Evolutionary conservation across 2,329 filamentous ascomycete species (phyloP).

Genomic region (Fusarium newnesense): DNA sequence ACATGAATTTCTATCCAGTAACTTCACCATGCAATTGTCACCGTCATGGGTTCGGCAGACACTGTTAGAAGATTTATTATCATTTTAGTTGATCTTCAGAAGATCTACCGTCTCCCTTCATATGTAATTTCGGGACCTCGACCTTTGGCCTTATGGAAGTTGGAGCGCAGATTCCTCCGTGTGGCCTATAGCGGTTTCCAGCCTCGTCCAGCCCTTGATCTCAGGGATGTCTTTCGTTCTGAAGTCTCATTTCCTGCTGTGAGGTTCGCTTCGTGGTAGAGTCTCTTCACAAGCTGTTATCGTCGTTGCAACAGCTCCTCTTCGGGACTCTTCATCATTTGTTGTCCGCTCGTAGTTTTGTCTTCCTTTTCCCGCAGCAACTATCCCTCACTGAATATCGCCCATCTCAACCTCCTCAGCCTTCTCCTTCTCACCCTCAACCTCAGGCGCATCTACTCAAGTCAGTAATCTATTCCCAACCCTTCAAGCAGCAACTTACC

Average conservation of each 20-base stretch:
- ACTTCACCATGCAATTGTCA: neutral
- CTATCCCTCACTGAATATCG: slow-evolving; percentile 37
- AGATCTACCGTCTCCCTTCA: neutral
- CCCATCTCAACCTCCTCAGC: slow-evolving; percentile 44
- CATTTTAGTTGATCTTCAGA: slow-evolving; percentile 21
- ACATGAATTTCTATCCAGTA: neutral
- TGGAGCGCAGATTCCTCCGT: neutral
- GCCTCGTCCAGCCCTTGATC: neutral
- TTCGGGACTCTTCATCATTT: neutral
- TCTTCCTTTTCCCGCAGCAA: neutral
- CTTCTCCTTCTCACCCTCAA: slow-evolving; percentile 13
- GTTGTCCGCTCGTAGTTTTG: neutral
- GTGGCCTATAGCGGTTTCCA: neutral
- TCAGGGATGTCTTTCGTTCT: neutral
- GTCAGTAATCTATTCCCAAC: neutral
- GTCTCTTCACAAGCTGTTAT: neutral
- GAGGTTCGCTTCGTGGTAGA: neutral
- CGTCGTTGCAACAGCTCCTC: neutral
- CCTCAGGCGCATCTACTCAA: slow-evolving; percentile 39
- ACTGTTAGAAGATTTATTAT: slow-evolving; percentile 1
- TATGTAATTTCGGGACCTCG: neutral
- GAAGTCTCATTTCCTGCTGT: neutral
- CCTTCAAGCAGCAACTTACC: slow-evolving; percentile 45
- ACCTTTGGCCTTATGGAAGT: neutral
- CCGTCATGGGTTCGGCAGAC: neutral